Evolutionary conservation across 2,329 filamentous ascomycete species (phyloP).

Genomic region (Pseudogymnoascus sp.): DNA sequence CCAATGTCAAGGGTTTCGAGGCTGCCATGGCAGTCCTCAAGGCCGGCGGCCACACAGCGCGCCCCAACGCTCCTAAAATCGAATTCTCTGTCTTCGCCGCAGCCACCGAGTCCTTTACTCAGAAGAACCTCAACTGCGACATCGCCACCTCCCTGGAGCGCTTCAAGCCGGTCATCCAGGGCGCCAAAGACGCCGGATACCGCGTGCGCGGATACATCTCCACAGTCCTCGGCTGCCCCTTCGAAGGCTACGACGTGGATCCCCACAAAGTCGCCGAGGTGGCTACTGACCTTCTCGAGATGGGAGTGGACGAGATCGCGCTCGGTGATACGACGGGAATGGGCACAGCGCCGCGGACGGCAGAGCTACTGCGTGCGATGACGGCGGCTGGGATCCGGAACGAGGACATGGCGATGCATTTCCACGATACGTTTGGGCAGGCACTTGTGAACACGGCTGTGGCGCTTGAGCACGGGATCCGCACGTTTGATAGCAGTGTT

Average conservation of each 20-base stretch:
- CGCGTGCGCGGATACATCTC: constrained; percentile 73
- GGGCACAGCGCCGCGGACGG: constrained; percentile 68
- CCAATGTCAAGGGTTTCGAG: constrained; percentile 65
- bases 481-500: constrained; percentile 73
- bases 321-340: constrained; percentile 88
- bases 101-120: constrained; percentile 72
- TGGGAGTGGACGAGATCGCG: constrained; percentile 85
- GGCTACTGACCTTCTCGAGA: constrained; percentile 63
- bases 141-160: constrained; percentile 64
- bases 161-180: constrained; percentile 62
- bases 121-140: constrained; percentile 74
- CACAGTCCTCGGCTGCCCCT: constrained; percentile 73
- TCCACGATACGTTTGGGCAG: constrained; percentile 83
- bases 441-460: constrained; percentile 76
- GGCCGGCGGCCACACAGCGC: constrained; percentile 17
- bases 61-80: constrained; percentile 35
- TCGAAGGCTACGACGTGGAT: constrained; percentile 57
- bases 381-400: constrained; percentile 58
- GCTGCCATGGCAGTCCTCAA: constrained; percentile 50
- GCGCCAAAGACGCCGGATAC: constrained; percentile 56
- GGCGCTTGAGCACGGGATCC: constrained; percentile 66
- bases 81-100: constrained; percentile 76
- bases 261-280: constrained; percentile 57
- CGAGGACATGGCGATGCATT: constrained; percentile 71
- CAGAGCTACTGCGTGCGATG: constrained; percentile 56